Base-by-base conservation (phyloP, 768 basidiomycete genomes). In the Suillus paluster region DNA sequence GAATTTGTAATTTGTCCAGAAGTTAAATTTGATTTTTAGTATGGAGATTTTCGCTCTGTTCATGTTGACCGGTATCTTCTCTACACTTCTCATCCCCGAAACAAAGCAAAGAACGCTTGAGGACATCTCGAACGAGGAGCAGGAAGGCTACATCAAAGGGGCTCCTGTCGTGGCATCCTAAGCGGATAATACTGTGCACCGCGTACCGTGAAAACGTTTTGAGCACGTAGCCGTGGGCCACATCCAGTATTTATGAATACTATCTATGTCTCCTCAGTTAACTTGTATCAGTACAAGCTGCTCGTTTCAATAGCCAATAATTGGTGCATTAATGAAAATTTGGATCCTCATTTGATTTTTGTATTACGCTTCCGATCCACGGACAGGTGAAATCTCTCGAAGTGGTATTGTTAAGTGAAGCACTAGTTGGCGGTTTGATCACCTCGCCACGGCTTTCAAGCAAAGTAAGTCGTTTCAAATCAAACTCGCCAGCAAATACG, bases 61-160 rank as follows among this genome's bases (percentile, higher is more conserved):
- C 81, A 95, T 93, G 92, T 74, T 93, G 59, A 93, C 90, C 2
- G 93, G 93, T 49, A 81, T 94, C 62, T 84, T 88, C 78, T 92
- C 94, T 8, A 94, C 92, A 0, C 76, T 93, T 17, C 82, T 94
- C 15, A 71, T 95, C 12, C 90, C 90, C 41, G 94, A 95, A 77
- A 94, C 94, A 50, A 95, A 86, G 74, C 77, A 79, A 45, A 77
- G 68, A 73, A 72, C 83, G 6, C 81, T 93, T 23, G 91, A 93
- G 75, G 88, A 88, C 15, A 79, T 92, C 23, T 92, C 91, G 12
- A 86, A 87, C 68, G 91, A 93, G 70, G 77, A 82, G 12, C 90
- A 92, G 64, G 78, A 86, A 0, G 76, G 79, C 36, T 92, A 91
- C 73, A 77, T 90, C 39, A 34, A 0, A 55, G 54, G 17, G 2